Percentiles rank a stretch among this genome's conserved stretches.
These are phyloP conservation scores for Casuarina equisetifolia DNA, from an alignment of 306 rosid genomes.

Conservation along the genomic window DNA sequence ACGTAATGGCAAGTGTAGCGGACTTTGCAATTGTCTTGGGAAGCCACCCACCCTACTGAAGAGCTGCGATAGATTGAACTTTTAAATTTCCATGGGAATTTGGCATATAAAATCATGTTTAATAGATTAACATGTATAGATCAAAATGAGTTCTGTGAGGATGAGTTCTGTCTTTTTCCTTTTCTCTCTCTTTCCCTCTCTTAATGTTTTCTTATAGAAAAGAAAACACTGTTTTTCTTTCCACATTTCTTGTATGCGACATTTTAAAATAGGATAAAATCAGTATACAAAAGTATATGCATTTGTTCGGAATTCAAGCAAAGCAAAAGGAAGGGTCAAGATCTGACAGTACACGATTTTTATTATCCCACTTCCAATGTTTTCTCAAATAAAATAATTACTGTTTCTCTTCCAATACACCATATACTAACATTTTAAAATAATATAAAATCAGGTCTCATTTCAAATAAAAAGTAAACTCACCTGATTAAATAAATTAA, in stretches of 20 bases:
- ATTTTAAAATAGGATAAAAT: not conserved
- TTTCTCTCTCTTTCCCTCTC: no score
- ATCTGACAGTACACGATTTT: no score
- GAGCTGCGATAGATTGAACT: constrained; percentile 41
- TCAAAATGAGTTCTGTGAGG: not conserved
- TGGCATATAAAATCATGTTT: not conserved
- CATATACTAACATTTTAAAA: not conserved
- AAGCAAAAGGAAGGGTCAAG: no score
- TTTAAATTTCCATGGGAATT: constrained; percentile 14
- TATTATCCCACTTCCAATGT: no score
- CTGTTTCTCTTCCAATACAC: not conserved
- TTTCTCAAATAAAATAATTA: not conserved
- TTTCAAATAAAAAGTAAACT: constrained; percentile 26
- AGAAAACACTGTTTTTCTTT: no score
- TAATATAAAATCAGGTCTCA: constrained; percentile 15
- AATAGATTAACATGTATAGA: not conserved
- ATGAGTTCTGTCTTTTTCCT: no score
- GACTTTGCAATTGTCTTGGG: constrained; percentile 55
- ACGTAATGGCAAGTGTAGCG: constrained; percentile 48
- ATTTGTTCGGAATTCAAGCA: no score
- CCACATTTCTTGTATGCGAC: no score
- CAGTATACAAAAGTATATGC: not conserved
- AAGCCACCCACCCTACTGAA: constrained; percentile 46
- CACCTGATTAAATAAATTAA: constrained; percentile 68
- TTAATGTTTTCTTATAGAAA: no score